Evolutionary conservation across 2,329 filamentous ascomycete species (phyloP), one percentile per base, ranked within the genome.

Genomic region (Ascomycota sp.): DNA sequence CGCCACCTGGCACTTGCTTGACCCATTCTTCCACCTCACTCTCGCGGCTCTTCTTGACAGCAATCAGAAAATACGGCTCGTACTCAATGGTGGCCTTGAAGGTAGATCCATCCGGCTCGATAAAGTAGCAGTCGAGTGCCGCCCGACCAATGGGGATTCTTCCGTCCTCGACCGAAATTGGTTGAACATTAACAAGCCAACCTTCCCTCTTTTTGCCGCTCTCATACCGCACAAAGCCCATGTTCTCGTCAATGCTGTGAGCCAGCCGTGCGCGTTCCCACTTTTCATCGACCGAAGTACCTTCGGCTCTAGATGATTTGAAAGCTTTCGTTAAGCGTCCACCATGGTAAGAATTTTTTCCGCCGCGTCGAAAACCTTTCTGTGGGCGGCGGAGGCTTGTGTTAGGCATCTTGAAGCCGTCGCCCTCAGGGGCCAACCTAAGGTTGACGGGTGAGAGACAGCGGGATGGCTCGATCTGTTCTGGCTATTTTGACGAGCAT

Each of bases 21-120:
- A 81, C 69, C 82, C 85, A 98, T 57, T 98, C 89, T 50, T 98
- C 91, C 2, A 93, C 89, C 52, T 98, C 91, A 30, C 71, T 67
- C 56, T 98, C 91, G 43, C 73, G 74, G 7, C 83, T 81, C 45
- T 75, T 79, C 52, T 83, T 89, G 30, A 85, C 80, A 0, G 85
- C 86, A 31, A 98, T 71, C 35, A 98, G 56, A 43, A 98, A 93
- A 57, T 98, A 98, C 1, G 89, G 89, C 42, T 95, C 83, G 50
- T 93, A 95, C 56, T 93, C 82, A 38, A 98, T 58, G 1, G 85
- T 94, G 8, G 89, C 85, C 51, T 98, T 98, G 65, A 98, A 98
- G 5, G 78, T 86, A 29, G 75, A 70, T 10, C 81, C 68, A 43
- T 92, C 79, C 34, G 86, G 80, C 43, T 85, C 80, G 35, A 98